These are phyloP conservation scores for Diutina catenulata DNA, from an alignment of 1,139 yeast genomes.

Conservation along the genomic window DNA sequence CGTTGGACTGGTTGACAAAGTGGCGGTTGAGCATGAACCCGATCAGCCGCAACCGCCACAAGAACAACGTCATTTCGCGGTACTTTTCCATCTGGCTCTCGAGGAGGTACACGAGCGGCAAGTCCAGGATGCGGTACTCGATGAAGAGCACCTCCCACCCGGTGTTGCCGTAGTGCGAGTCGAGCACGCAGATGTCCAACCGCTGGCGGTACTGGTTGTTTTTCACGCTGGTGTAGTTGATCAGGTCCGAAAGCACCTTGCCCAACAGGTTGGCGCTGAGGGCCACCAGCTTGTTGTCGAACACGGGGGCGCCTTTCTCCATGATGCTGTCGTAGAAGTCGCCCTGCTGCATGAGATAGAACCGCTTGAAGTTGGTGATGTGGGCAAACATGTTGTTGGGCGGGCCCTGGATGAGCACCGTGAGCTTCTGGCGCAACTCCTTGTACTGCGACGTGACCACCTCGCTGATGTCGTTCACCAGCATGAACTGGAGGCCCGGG, in stretches of 20 bases:
- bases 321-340: constrained; percentile 67
- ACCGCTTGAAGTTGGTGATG: constrained; percentile 48
- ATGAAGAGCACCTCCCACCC: not conserved
- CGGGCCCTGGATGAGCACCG: constrained; percentile 36
- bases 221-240: constrained; percentile 50
- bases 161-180: constrained; percentile 23
- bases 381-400: constrained; percentile 39
- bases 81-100: not conserved
- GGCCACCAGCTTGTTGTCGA: constrained; percentile 50
- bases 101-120: not conserved
- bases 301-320: constrained; percentile 38
- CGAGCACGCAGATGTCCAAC: constrained; percentile 75
- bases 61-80: not conserved
- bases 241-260: constrained; percentile 52
- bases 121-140: constrained; percentile 1
- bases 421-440: constrained; percentile 46
- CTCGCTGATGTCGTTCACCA: constrained; percentile 15
- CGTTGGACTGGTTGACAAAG: not conserved
- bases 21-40: not conserved
- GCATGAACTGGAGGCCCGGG: constrained; percentile 23
- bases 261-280: constrained; percentile 60
- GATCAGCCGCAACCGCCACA: not conserved
- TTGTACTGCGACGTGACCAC: constrained; percentile 40
- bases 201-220: constrained; percentile 26
- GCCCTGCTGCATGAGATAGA: constrained; percentile 60